Base-by-base conservation (phyloP, 257 asterid genomes). In the Solanum megistacrolobum region DNA sequence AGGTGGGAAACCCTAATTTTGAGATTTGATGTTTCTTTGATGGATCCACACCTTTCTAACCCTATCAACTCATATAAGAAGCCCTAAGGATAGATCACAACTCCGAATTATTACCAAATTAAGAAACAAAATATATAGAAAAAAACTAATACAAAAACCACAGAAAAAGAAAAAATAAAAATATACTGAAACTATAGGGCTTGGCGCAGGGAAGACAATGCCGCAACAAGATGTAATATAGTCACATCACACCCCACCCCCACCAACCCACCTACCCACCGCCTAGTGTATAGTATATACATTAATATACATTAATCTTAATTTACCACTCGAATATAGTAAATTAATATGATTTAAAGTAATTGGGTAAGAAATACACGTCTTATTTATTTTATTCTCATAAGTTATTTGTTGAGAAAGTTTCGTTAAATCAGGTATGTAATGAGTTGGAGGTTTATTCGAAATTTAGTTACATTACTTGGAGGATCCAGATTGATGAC, bases 41-140 rank as follows among this genome's bases (percentile, higher is more conserved):
- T 89, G 88, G 96, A 93, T 93, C 95, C 94, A 91, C 95, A 92
- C 94, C 98, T 48, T 82, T 82, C 94, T 93, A 93, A 92, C 95
- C 96, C 97, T 89, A 89, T 38, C 36, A 14, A 86, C 72, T 16
- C 46, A 73, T 20, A 72, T 43, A 84, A 62, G 34, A 73, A 65
- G 58, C 58, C 75, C 35, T 16, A 81, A 81, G 87, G 52, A 89
- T 73, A 87, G 90, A 92, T 91, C 88, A 90, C 87, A 83, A 81
- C 91, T 88, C 29, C 14, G 20, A 35, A 76, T 87, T 81, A 35
- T 89, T 89, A 34, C 38, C 76, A 46, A 91, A 85, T 81, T 46
- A 4, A 72, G 52, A 85, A 87, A 87, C 81, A 83, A 8, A 27
- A 29, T 18, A 46, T 27, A 27, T 18, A 81, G 32, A 27, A 46